These are phyloP conservation scores for Zygotorulaspora mrakii DNA, from an alignment of 1,139 yeast genomes.

Conservation along the genomic window DNA sequence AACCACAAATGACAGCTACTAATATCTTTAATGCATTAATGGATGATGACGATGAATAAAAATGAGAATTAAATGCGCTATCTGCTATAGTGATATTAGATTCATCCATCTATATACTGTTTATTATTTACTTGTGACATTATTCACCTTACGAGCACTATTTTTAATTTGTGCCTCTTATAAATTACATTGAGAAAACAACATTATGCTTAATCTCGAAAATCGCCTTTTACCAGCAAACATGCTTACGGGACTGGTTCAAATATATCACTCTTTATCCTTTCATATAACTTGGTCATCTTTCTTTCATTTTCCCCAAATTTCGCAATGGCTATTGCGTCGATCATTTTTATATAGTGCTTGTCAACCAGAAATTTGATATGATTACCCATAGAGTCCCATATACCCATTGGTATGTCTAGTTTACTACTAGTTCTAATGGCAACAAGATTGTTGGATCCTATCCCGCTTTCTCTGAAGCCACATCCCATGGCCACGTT, in stretches of 20 bases:
- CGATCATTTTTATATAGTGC: constrained; percentile 48
- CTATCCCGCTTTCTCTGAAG: constrained; percentile 82
- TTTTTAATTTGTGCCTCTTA: background rate
- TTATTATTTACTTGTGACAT: constrained; percentile 10
- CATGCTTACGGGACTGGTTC: no score
- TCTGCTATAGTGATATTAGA: constrained; percentile 2
- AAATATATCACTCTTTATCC: constrained; percentile 40
- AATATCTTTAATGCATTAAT: constrained; percentile 37
- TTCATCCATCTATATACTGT: constrained; percentile 16
- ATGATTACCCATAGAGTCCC: constrained; percentile 35
- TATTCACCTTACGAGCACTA: background rate
- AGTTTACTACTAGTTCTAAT: constrained; percentile 61
- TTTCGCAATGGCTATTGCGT: constrained; percentile 52
- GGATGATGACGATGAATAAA: constrained; percentile 33
- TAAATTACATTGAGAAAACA: no score
- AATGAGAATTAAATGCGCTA: constrained; percentile 15
- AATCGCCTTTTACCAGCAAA: no score
- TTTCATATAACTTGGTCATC: constrained; percentile 46
- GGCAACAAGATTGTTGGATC: constrained; percentile 73
- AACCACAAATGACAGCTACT: constrained; percentile 25
- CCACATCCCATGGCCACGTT: constrained; percentile 79
- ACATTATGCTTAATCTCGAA: no score
- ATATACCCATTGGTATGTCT: constrained; percentile 69
- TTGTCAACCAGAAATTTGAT: constrained; percentile 46
- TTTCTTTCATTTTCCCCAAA: constrained; percentile 61